Percentiles rank a stretch among this genome's conserved stretches.
Conservation (phyloP, 495 filamentous ascomycete genomes). For the Endocarpon pusillum region DNA sequence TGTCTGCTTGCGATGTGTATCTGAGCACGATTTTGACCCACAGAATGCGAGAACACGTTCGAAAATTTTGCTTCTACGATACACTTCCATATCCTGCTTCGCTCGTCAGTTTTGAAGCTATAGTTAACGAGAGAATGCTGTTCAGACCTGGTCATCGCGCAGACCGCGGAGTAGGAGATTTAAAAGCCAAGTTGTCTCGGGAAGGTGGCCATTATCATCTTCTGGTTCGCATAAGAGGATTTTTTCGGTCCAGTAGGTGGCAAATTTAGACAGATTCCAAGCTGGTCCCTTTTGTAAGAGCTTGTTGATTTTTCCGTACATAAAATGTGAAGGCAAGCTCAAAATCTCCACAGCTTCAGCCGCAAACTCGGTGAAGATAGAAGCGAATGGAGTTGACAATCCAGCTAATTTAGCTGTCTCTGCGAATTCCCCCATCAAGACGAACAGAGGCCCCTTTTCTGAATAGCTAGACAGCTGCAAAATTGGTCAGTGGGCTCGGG, state of each 20-base stretch:
- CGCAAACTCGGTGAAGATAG: slow-evolving; percentile 57
- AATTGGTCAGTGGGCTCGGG: too few relatives aligned
- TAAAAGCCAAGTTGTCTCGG: slow-evolving; percentile 68
- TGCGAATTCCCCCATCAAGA: slow-evolving; percentile 59
- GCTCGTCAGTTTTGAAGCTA: slow-evolving; percentile 2
- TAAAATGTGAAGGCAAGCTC: slow-evolving; percentile 56
- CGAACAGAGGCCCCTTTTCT: too few relatives aligned
- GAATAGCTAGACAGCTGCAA: too few relatives aligned
- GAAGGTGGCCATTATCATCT: slow-evolving; percentile 54
- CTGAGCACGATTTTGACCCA: slow-evolving; percentile 42
- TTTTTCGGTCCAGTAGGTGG: slow-evolving; percentile 52
- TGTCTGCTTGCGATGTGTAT: slow-evolving; percentile 45
- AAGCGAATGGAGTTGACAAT: slow-evolving; percentile 43
- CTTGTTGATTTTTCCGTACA: slow-evolving; percentile 76
- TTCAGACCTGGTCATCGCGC: slow-evolving; percentile 35
- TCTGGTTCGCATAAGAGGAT: slow-evolving; percentile 53
- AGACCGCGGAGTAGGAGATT: slow-evolving; percentile 56
- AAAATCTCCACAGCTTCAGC: slow-evolving; percentile 49
- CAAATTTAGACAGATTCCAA: slow-evolving; percentile 60
- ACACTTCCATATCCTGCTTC: slow-evolving; percentile 58
- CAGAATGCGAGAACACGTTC: slow-evolving; percentile 61
- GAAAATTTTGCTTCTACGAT: slow-evolving; percentile 62
- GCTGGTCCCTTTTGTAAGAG: slow-evolving; percentile 60
- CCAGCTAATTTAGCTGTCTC: slow-evolving; percentile 47
- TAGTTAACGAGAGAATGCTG: slow-evolving; percentile 1